Percentiles rank a stretch among this genome's conserved stretches.
Conservation (phyloP, 2,329 filamentous ascomycete species). For the Cladophialophora yegresii region DNA sequence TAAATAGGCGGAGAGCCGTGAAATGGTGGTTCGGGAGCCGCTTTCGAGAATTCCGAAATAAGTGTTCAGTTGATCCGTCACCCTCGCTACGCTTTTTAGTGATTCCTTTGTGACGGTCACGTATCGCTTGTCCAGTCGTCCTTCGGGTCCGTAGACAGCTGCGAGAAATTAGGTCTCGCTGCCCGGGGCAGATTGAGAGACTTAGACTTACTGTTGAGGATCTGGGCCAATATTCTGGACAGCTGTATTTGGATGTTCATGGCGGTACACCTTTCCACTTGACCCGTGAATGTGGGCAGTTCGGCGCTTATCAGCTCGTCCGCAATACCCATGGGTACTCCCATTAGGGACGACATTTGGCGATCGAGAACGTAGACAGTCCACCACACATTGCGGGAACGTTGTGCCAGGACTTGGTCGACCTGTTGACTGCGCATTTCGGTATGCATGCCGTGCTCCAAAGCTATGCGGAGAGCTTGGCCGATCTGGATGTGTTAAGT, state of each 20-base stretch:
- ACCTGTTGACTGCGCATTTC: constrained; percentile 52
- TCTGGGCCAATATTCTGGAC: constrained; percentile 49
- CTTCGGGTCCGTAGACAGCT: constrained; percentile 50
- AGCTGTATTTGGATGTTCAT: constrained; percentile 52
- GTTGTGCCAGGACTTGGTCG: constrained; percentile 47
- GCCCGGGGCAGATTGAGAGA: neutral
- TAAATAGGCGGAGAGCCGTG: constrained; percentile 47
- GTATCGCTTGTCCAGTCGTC: constrained; percentile 43
- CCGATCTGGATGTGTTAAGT: constrained; percentile 46
- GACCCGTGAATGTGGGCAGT: constrained; percentile 49
- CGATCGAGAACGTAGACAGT: constrained; percentile 57
- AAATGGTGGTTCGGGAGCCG: constrained; percentile 45
- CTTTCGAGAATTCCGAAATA: constrained; percentile 45
- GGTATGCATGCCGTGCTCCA: constrained; percentile 56
- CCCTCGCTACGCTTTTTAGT: constrained; percentile 44
- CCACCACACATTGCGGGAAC: constrained; percentile 57
- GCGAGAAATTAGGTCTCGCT: neutral
- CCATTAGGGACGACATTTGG: constrained; percentile 58
- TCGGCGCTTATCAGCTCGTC: constrained; percentile 56
- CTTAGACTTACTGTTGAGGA: constrained; percentile 47
- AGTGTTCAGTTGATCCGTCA: constrained; percentile 46
- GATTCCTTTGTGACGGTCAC: constrained; percentile 46
- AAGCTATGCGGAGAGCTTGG: constrained; percentile 54
- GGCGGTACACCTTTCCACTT: constrained; percentile 45
- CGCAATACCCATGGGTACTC: constrained; percentile 52